These are phyloP conservation scores for Vitis cinerea DNA, from an alignment of 164 flowering plant genomes.

Conservation along the genomic window DNA sequence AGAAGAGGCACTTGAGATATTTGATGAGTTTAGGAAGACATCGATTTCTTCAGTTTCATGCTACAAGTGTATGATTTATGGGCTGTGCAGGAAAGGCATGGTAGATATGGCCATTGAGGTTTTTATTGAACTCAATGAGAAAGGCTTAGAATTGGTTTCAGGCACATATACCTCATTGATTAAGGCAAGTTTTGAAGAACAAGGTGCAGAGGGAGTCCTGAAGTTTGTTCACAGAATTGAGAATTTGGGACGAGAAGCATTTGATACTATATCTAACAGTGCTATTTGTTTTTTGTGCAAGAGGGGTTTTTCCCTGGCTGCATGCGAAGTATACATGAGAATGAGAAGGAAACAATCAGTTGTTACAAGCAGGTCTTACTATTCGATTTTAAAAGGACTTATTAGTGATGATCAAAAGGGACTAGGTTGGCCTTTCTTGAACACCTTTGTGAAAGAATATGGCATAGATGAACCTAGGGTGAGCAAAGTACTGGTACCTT, in stretches of 20 bases:
- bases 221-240: constrained; percentile 39
- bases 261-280: constrained; percentile 33
- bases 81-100: constrained; percentile 61
- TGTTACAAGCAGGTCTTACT: constrained; percentile 38
- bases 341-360: constrained; percentile 41
- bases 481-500: constrained; percentile 31
- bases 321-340: constrained; percentile 34
- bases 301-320: constrained; percentile 39
- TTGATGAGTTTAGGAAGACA: constrained; percentile 53
- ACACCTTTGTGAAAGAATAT: constrained; percentile 48
- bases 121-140: constrained; percentile 48
- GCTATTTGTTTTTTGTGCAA: constrained; percentile 55
- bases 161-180: constrained; percentile 37
- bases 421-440: constrained; percentile 33
- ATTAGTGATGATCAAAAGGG: constrained; percentile 25
- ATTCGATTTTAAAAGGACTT: constrained; percentile 42
- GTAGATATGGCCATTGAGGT: constrained; percentile 56
- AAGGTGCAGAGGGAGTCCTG: constrained; percentile 46
- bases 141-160: constrained; percentile 40
- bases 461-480: constrained; percentile 46
- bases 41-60: constrained; percentile 34
- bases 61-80: constrained; percentile 53
- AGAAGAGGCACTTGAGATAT: constrained; percentile 68
- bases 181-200: constrained; percentile 28
- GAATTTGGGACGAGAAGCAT: constrained; percentile 23